Conservation (phyloP, 2,329 filamentous ascomycete species). For the Botrytis fragariae region DNA sequence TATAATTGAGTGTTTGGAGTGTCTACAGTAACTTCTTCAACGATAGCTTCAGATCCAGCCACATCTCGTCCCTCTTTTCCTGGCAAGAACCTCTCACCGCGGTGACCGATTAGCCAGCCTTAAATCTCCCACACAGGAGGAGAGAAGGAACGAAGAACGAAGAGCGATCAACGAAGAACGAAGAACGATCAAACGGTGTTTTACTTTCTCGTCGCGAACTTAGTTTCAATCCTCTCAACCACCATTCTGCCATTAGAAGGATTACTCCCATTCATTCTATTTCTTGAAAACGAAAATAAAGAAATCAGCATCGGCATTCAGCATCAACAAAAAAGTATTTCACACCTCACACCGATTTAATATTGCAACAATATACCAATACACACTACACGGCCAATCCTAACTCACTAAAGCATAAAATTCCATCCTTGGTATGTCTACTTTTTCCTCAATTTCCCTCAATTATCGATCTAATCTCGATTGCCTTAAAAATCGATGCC, state of each 20-base stretch:
- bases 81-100: neutral
- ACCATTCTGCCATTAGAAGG: neutral
- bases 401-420: slow-evolving; percentile 3
- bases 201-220: slow-evolving; percentile 1
- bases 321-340: slow-evolving; percentile 1
- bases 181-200: neutral
- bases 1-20: slow-evolving; percentile 1
- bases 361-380: slow-evolving; percentile 6
- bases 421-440: slow-evolving; percentile 24
- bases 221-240: neutral
- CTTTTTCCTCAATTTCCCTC: slow-evolving; percentile 15
- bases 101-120: neutral
- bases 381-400: neutral
- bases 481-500: neutral
- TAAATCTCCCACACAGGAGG: neutral
- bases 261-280: neutral
- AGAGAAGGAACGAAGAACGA: neutral
- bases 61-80: neutral
- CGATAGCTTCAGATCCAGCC: slow-evolving; percentile 7
- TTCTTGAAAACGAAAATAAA: neutral
- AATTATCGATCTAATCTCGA: neutral
- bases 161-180: neutral
- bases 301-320: neutral
- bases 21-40: neutral
- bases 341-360: neutral